Evolutionary conservation across 1,284 basidiomycete species (phyloP).

Genomic region (Ustilago lituana): DNA sequence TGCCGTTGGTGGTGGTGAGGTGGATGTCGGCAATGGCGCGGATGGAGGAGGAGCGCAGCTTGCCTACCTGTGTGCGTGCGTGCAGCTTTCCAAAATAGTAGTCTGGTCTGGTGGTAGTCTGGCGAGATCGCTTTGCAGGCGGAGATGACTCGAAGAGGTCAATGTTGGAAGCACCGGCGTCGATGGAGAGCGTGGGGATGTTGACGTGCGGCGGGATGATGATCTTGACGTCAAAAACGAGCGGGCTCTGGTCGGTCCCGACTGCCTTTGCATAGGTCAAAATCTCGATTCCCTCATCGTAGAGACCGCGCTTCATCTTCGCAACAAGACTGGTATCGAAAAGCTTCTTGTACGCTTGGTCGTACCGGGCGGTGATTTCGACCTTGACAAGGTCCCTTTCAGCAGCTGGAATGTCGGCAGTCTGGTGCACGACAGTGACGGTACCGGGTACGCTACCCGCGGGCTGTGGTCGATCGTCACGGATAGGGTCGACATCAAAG

Average conservation of each 20-base stretch:
- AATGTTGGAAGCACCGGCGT: conserved; percentile 43
- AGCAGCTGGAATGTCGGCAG: conserved; percentile 12
- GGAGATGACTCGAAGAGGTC: conserved; percentile 28
- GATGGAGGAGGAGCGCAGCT: conserved; percentile 33
- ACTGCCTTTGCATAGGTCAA: conserved; percentile 52
- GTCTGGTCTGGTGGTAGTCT: conserved; percentile 13
- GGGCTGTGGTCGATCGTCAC: conserved; percentile 32
- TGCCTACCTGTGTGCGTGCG: conserved; percentile 41
- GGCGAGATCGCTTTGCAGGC: conserved; percentile 7
- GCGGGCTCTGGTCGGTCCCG: conserved; percentile 28
- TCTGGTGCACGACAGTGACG: conserved; percentile 36
- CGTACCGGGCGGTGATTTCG: conserved; percentile 54
- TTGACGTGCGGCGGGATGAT: conserved; percentile 48
- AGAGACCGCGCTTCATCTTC: conserved; percentile 53
- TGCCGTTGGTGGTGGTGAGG: conserved; percentile 44
- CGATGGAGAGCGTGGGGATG: conserved; percentile 40
- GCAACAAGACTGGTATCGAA: conserved; percentile 49
- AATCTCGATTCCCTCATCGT: conserved; percentile 52
- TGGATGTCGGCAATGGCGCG: conserved; percentile 45
- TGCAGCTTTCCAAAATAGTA: conserved; percentile 49
- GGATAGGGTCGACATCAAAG: conserved; percentile 41
- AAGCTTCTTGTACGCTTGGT: conserved; percentile 44
- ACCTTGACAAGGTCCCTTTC: conserved; percentile 49
- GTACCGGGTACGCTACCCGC: conserved; percentile 43
- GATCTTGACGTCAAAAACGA: conserved; percentile 54